Conservation (phyloP, 2,329 filamentous ascomycete genomes). For the Blastomyces emzantsi region DNA sequence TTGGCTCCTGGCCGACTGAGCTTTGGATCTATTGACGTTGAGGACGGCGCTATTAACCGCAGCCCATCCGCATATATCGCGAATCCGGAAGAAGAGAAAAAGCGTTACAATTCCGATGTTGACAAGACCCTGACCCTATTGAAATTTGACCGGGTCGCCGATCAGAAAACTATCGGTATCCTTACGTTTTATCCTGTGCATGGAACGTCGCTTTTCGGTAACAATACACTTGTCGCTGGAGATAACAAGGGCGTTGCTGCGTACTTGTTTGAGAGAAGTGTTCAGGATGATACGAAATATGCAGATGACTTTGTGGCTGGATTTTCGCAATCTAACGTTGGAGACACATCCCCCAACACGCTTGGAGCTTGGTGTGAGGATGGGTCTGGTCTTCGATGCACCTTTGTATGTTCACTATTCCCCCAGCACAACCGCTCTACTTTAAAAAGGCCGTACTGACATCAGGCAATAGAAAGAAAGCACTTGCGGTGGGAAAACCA, state of each 20-base stretch:
- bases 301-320: slow-evolving; percentile 71
- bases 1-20: slow-evolving; percentile 62
- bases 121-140: slow-evolving; percentile 76
- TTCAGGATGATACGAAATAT: slow-evolving; percentile 46
- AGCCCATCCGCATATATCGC: slow-evolving; percentile 81
- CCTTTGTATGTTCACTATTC: slow-evolving; percentile 23
- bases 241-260: slow-evolving; percentile 96
- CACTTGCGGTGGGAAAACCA: slow-evolving; percentile 53
- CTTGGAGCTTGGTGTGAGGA: slow-evolving; percentile 86
- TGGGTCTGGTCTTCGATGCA: slow-evolving; percentile 51
- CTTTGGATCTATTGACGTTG: slow-evolving; percentile 59
- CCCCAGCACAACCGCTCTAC: background rate
- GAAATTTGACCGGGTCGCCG: slow-evolving; percentile 63
- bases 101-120: slow-evolving; percentile 53
- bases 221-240: slow-evolving; percentile 85
- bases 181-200: slow-evolving; percentile 90
- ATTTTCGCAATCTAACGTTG: slow-evolving; percentile 86
- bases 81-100: slow-evolving; percentile 69
- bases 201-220: slow-evolving; percentile 81
- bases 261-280: slow-evolving; percentile 67
- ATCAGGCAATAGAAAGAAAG: slow-evolving; percentile 54
- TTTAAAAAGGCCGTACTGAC: slow-evolving; percentile 1
- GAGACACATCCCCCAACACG: slow-evolving; percentile 83
- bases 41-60: slow-evolving; percentile 76
- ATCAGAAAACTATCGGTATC: slow-evolving; percentile 67